Evolutionary conservation across 2,329 filamentous ascomycete species (phyloP), one percentile per base, ranked within the genome.

Genomic region (Dothideomycetidae sp.): DNA sequence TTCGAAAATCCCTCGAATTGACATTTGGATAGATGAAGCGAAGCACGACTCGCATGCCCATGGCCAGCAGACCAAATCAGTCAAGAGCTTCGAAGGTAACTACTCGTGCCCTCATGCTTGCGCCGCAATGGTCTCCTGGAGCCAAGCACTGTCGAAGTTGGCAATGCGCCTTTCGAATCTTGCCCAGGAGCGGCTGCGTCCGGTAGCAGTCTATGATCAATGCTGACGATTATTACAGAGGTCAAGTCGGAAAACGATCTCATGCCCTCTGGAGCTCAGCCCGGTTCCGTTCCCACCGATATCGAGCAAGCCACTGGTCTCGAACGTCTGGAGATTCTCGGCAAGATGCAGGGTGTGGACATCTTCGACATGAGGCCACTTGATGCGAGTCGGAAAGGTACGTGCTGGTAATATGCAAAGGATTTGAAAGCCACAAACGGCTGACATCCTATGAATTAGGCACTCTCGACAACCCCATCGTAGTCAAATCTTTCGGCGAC

Each of bases 291-390:
- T 50, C 84, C 90, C 49, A 92, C 83, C 66, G 90, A 98, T 64
- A 64, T 93, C 59, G 85, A 96, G 63, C 90, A 98, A 64, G 68
- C 90, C 43, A 96, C 90, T 52, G 90, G 90, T 81, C 73, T 96
- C 43, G 90, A 98, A 72, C 86, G 90, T 75, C 75, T 98, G 52
- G 90, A 98, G 67, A 90, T 98, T 56, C 72, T 98, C 60, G 90
- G 90, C 66, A 98, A 98, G 77, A 93, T 96, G 81, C 84, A 96
- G 71, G 86, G 90, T 50, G 70, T 94, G 54, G 90, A 98, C 59
- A 71, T 96, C 60, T 98, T 98, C 69, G 86, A 98, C 68, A 93
- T 96, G 90, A 79, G 76, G 64, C 90, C 90, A 46, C 75, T 98
- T 53, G 90, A 96, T 61, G 71, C 88, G 47, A 90, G 81, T 61